Evolutionary conservation across 202 grass and related monocot species (phyloP).

Genomic region (Bolboschoenoplectus hybrid): DNA sequence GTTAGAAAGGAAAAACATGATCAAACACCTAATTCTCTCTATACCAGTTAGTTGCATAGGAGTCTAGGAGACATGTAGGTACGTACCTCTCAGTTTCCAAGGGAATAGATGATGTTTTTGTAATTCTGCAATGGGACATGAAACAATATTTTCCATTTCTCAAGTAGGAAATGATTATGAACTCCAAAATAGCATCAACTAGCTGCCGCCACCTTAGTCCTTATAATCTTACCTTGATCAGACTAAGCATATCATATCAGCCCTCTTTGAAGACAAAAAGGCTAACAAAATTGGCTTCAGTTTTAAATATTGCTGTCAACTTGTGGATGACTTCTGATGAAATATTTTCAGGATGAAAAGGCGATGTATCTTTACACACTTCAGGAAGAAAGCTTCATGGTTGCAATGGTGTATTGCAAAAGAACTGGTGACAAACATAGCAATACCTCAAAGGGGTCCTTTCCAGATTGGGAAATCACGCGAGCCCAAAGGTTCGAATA

Average conservation of each 20-base stretch:
- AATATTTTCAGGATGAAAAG: conserved; percentile 72
- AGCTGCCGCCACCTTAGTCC: not conserved
- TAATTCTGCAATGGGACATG: not conserved
- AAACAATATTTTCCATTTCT: not conserved
- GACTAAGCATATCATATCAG: not conserved
- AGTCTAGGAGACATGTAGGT: not conserved
- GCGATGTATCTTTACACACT: conserved; percentile 88
- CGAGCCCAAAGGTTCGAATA: conserved; percentile 71
- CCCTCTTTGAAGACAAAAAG: not conserved
- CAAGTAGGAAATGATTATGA: not conserved
- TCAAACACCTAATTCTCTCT: not conserved
- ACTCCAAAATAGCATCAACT: not conserved
- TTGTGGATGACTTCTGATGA: not conserved
- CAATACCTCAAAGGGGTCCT: conserved; percentile 18
- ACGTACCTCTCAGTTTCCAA: not conserved
- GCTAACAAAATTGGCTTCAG: not conserved
- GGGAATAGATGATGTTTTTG: not conserved
- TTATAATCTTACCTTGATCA: conserved; percentile 11
- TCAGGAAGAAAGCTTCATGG: conserved; percentile 65
- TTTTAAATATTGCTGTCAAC: not conserved
- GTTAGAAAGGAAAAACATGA: not conserved
- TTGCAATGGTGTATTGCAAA: conserved; percentile 71
- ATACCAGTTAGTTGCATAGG: not conserved
- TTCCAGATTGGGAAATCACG: conserved; percentile 69
- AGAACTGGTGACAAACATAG: conserved; percentile 31